Evolutionary conservation across 2,329 filamentous ascomycete genomes (phyloP), one percentile per base, ranked within the genome.

Genomic region (Ophiostoma sp.): DNA sequence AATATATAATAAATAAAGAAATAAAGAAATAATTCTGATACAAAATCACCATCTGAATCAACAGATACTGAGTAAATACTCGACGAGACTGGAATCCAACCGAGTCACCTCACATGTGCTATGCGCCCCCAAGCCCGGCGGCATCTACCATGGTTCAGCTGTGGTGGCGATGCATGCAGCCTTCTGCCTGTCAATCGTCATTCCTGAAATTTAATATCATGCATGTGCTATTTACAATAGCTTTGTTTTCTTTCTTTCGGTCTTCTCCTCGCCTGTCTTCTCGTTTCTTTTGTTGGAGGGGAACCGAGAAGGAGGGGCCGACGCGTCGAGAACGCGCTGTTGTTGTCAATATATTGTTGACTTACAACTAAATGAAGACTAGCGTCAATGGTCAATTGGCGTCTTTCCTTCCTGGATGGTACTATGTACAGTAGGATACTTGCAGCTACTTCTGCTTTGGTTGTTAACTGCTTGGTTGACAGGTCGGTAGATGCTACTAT

Each of bases 261-360:
- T 48, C 6, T 10, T 39, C 36, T 39, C 36, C 10, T 48, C 6
- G 20, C 20, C 13, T 39, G 1, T 39, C 36, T 39, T 48, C 1
- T 48, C 44, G 17, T 33, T 35, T 20, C 27, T 62, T 17, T n/a
- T 62, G n/a, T 33, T 62, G 27, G 27, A 62, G 57, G 57, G 57
- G 4, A 23, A 36, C 44, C 35, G 17, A 27, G 44, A 27, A 60
- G 48, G 31, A 52, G 67, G 67, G 67, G 33, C 31, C 11, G 62
- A 69, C 70, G 70, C 70, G 70, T 69, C 67, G 4, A 48, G 44
- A 69, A 67, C 70, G 70, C 67, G 70, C 52, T 68, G 62, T 71
- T 68, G 62, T 71, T 57, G 48, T 27, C 39, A 20, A 7, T 35
- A 36, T 33, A 23, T 68, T 73, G 62, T 73, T 73, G 69, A 73